Base-by-base conservation (phyloP, 192 early-diverging fungal species). In the Umbelopsis isabellina region DNA sequence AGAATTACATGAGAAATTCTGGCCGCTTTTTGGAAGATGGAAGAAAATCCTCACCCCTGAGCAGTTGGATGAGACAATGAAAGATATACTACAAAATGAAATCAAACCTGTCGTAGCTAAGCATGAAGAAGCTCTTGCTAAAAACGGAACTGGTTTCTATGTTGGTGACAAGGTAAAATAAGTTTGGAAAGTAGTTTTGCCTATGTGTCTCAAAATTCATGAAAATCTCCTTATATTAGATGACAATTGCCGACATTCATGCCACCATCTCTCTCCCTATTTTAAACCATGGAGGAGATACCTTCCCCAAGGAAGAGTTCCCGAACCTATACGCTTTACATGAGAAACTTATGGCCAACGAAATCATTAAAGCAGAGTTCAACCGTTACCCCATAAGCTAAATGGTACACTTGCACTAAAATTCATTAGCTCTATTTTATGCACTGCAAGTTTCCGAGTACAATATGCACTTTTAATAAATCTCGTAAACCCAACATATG, bases 111-210 rank as follows among this genome's bases (percentile, higher is more conserved):
- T 66, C 7, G 20, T 66, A 16, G n/a, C 8, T 3, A 66, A 66
- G 44, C 65, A 66, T 25, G 65, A 66, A 48, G 45, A 47, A 48
- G 65, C 65, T 8, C 45, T 66, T 11, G 65, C 65, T 7, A 66
- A 66, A 21, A 66, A 66, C 47, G 65, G 65, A 0, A 66, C 65
- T 2, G 65, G 65, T 0, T 66, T 66, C 20, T 66, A 66, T 27
- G 44, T 66, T 22, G 65, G 65, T 15, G 45, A 66, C 44, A 66
- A 66, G 65, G 65, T 66, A 46, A 47, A 3, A 1, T 66, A 4
- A 16, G 4, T 7, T 2, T 45, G 37, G 5, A 25, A 35, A 15
- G 21, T 21, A 12, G 20, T 9, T 18, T 4, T 27, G 53, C n/a
- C 27, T 20, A 2, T 25, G 2, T 27, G 21, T 22, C 37, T 9